Evolutionary conservation across 306 rosid species (phyloP).

Genomic region (Vigna nakashimae): DNA sequence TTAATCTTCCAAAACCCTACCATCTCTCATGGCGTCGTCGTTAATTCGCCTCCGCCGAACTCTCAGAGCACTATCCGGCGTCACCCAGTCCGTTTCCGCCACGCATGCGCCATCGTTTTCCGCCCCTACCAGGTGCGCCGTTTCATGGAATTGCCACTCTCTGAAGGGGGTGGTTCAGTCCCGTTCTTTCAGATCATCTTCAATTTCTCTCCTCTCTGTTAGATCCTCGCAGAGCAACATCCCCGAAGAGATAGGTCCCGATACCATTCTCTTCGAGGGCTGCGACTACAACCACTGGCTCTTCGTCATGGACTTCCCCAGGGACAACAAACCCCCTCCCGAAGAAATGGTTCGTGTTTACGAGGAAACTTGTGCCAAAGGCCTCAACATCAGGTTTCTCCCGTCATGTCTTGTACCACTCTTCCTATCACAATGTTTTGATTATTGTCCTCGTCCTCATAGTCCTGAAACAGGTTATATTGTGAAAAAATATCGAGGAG

Average conservation of each 20-base stretch:
- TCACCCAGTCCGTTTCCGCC: conserved; percentile 49
- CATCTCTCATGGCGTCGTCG: too few species aligned
- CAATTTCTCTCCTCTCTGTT: conserved; percentile 46
- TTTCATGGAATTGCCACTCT: conserved; percentile 22
- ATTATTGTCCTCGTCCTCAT: neutral
- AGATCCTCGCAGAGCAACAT: conserved; percentile 42
- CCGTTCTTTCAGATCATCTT: conserved; percentile 52
- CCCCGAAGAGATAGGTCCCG: conserved; percentile 66
- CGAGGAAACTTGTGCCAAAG: too few species aligned
- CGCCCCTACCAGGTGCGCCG: neutral
- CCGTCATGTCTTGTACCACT: too few species aligned
- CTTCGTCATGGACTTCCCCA: conserved; percentile 69
- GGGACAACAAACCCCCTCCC: neutral
- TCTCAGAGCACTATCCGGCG: conserved; percentile 45
- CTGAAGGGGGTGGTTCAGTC: conserved; percentile 35
- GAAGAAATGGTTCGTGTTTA: too few species aligned
- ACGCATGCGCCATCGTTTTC: conserved; percentile 8
- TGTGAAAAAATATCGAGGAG: neutral
- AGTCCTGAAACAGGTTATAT: too few species aligned
- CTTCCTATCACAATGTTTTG: neutral
- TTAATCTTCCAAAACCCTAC: too few species aligned
- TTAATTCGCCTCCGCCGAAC: conserved; percentile 67
- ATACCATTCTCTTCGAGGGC: conserved; percentile 79
- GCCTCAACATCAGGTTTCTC: too few species aligned
- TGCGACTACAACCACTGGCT: conserved; percentile 94